A percentile compares a stretch with the other conserved stretches of the same genome.
Conservation (phyloP, 345 rosid species). For the Rubroshorea leprosula region DNA sequence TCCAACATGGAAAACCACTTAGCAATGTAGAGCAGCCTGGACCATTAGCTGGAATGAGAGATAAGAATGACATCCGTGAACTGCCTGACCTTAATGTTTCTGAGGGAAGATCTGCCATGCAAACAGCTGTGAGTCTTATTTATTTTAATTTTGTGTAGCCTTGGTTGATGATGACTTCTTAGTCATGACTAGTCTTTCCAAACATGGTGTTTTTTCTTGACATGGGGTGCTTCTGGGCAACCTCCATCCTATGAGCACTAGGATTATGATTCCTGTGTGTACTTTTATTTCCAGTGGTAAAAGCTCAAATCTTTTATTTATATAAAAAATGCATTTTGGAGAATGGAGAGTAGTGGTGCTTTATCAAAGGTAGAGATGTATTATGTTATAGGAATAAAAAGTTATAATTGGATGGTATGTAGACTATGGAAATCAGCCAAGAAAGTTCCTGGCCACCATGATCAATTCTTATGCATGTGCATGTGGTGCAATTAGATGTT, state of each 20-base stretch:
- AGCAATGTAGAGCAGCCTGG: conserved; percentile 32
- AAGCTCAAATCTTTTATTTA: too few species aligned
- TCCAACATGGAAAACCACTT: conserved; percentile 39
- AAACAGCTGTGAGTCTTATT: conserved; percentile 52
- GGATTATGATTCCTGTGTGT: too few species aligned
- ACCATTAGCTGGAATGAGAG: conserved; percentile 39
- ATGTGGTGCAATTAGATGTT: neutral
- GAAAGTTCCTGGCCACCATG: neutral
- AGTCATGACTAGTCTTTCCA: neutral
- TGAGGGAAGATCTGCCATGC: conserved; percentile 40
- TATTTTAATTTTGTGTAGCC: neutral
- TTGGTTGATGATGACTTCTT: neutral
- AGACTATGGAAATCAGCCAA: neutral
- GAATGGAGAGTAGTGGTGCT: too few species aligned
- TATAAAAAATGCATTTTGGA: too few species aligned
- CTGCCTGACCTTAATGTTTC: conserved; percentile 53
- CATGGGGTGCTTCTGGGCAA: conserved; percentile 5
- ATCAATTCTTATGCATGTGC: neutral
- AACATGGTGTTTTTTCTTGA: neutral
- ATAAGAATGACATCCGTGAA: conserved; percentile 45
- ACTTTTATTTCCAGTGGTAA: too few species aligned
- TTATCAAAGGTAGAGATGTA: too few species aligned
- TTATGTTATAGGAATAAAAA: too few species aligned
- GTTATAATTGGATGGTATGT: neutral
- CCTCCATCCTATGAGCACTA: conserved; percentile 11